These are phyloP conservation scores for Ascochyta viciae-villosae DNA, from an alignment of 2,329 filamentous ascomycete genomes.

Conservation along the genomic window DNA sequence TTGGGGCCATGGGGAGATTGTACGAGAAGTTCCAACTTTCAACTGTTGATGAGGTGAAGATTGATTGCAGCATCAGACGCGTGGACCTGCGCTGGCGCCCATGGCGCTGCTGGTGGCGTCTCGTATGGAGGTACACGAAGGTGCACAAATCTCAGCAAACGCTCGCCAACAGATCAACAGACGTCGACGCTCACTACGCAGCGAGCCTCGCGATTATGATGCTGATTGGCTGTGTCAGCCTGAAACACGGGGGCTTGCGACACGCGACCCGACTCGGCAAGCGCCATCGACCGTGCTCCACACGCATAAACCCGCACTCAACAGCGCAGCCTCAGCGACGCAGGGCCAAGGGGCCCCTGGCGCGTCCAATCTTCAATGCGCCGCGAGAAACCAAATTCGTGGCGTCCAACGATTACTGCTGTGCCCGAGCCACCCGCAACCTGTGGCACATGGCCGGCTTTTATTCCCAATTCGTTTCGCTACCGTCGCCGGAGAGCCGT, in stretches of 20 bases:
- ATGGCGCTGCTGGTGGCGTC: slow-evolving; percentile 7
- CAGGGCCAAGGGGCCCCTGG: slow-evolving; percentile 19
- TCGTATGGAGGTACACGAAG: slow-evolving; percentile 9
- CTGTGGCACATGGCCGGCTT: slow-evolving; percentile 18
- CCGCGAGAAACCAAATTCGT: slow-evolving; percentile 16
- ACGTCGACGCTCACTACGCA: slow-evolving; percentile 3
- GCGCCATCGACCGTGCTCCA: slow-evolving; percentile 19
- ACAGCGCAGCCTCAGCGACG: slow-evolving; percentile 6
- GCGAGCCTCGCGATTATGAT: slow-evolving; percentile 10
- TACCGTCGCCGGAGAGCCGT: slow-evolving; percentile 13
- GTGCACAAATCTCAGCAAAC: slow-evolving; percentile 18
- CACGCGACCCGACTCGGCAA: slow-evolving; percentile 18
- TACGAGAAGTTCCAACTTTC: background rate
- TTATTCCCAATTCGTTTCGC: slow-evolving; percentile 11
- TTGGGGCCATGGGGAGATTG: slow-evolving; percentile 29
- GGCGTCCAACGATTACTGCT: slow-evolving; percentile 22
- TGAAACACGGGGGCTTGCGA: slow-evolving; percentile 28
- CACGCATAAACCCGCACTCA: slow-evolving; percentile 28
- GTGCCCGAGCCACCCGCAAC: slow-evolving; percentile 19
- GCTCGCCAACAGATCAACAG: slow-evolving; percentile 12
- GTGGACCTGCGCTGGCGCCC: slow-evolving; percentile 9
- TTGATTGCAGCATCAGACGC: slow-evolving; percentile 7
- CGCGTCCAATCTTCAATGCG: slow-evolving; percentile 24
- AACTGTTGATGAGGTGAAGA: background rate
- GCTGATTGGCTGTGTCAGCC: slow-evolving; percentile 24